Evolutionary conservation across 345 rosid genomes (phyloP).

Genomic region (Salix udensis): DNA sequence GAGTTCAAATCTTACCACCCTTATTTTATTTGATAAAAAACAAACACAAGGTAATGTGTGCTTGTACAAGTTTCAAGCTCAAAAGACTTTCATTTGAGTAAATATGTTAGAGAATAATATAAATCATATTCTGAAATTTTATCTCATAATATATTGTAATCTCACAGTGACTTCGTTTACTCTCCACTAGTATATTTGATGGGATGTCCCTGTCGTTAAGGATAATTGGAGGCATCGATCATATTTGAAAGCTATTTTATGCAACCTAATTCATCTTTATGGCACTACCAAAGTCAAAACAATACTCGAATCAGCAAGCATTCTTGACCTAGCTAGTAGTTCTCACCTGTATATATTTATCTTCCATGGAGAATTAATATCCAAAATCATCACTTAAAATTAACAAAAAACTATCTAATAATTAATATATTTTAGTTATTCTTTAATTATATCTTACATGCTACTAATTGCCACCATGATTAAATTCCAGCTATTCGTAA

Average conservation of each 20-base stretch:
- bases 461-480: too few species aligned
- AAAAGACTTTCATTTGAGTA: too few species aligned
- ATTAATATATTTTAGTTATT: too few species aligned
- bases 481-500: too few species aligned
- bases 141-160: not conserved
- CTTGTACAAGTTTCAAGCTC: rapidly evolving
- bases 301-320: constrained; percentile 6
- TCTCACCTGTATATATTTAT: not conserved
- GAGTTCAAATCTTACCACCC: too few species aligned
- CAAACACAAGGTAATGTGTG: rapidly evolving
- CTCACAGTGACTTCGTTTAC: constrained; percentile 30
- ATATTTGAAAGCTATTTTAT: constrained; percentile 27
- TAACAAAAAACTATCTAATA: too few species aligned
- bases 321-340: not conserved
- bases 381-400: too few species aligned
- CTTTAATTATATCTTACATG: too few species aligned
- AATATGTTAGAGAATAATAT: rapidly evolving
- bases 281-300: constrained; percentile 11
- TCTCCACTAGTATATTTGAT: constrained; percentile 54
- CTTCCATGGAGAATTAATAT: too few species aligned
- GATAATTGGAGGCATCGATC: constrained; percentile 43
- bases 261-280: constrained; percentile 36
- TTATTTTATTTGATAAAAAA: too few species aligned
- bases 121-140: too few species aligned
- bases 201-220: constrained; percentile 43